Evolutionary conservation across 768 basidiomycete genomes (phyloP), one percentile per base, ranked within the genome.

Genomic region (Lentinula edodes): DNA sequence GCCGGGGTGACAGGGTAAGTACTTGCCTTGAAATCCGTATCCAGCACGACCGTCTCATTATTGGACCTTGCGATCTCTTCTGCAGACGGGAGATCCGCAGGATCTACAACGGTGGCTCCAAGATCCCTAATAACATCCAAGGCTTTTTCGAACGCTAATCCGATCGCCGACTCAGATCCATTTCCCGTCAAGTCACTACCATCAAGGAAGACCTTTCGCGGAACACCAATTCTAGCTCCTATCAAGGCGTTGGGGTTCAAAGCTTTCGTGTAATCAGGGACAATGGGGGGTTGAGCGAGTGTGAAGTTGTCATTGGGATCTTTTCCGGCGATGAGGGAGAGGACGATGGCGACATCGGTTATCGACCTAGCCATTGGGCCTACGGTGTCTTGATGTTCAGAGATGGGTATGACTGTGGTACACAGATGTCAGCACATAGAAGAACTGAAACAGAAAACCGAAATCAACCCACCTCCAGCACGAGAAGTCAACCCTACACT

Each of bases 401-500:
- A 84, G 5, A 84, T 82, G 3, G 86, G 86, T 34, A 86, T 72
- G 5, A 86, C 85, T 84, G 53, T 12, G 32, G 4, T 16, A 16
- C 18, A 10, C 28, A 28, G 1, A 23, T 18, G 12, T 55, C 20
- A 55, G 38, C 18, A 41, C 16, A 36, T 16, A 15, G 15, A 8
- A 18, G 28, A 5, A 35, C 5, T 51, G 10, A 34, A 53, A 7
- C 35, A 38, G 9, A 4, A 39, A 18, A n/a, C 3, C 28, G 28
- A 52, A 28, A 5, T 9, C 32, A 15, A 55, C 69, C 46, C 61
- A 81, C 85, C 85, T 69, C 84, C 85, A 15, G 83, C 81, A 13
- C 83, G 75, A 5, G 84, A 86, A 3, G 83, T 84, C 38, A 85
- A 69, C 0, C 85, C 85, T 8, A 86, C 77, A 2, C 82, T 86